phyloP scores from a whole-genome alignment of 352 stramenopile genomes.

The Discostella stelligera region DNA sequence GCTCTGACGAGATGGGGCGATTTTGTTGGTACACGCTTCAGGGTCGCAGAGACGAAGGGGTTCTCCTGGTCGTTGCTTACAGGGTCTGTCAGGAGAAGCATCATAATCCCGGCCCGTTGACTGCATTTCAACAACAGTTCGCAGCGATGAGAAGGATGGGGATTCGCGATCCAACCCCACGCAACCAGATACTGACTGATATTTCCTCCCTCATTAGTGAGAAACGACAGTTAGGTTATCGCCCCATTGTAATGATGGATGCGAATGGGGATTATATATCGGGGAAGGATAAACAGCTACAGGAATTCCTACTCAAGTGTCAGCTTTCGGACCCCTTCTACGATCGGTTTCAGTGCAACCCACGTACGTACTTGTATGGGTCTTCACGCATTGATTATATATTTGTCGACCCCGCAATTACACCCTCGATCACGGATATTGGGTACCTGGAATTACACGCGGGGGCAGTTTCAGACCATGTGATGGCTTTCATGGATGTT shows the following conservation, averaged over 20 bases:
- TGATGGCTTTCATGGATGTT: conserved; percentile 7
- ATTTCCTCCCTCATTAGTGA: too few species aligned
- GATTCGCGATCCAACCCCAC: too few species aligned
- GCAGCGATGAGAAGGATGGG: background rate
- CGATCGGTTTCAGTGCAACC: background rate
- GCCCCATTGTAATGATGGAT: conserved; percentile 17
- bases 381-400: conserved; percentile 5
- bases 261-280: conserved; percentile 16
- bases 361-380: conserved; percentile 12
- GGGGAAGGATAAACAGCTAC: conserved; percentile 6
- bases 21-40: conserved; percentile 18
- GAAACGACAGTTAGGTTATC: too few species aligned
- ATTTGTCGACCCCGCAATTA: background rate
- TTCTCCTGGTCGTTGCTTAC: conserved; percentile 18
- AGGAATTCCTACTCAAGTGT: background rate
- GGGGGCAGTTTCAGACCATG: conserved; percentile 8
- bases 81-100: conserved; percentile 22
- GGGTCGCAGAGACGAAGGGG: conserved; percentile 11
- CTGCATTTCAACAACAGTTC: conserved; percentile 18
- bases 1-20: conserved; percentile 4
- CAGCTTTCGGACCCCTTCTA: conserved; percentile 3
- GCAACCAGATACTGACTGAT: too few species aligned
- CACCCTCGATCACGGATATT: background rate
- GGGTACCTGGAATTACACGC: conserved; percentile 9
- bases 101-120: conserved; percentile 2